phyloP scores from a whole-genome alignment of 1,284 basidiomycete genomes.

The Thecaphora frezii region DNA sequence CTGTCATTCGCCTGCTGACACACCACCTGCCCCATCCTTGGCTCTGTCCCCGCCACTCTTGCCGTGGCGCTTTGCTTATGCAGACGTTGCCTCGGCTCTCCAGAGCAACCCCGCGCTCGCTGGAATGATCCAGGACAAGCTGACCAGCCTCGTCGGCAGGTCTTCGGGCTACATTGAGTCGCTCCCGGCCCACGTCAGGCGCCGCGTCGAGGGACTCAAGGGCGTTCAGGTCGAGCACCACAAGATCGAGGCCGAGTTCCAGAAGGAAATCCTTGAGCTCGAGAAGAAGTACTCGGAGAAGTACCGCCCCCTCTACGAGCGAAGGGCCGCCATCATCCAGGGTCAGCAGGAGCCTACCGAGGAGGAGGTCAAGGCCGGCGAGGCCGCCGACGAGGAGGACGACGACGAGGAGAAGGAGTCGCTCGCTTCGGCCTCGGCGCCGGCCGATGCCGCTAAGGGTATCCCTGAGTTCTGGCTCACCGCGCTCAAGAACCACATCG shows the following conservation, averaged over 20 bases:
- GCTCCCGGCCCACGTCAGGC: constrained; percentile 78
- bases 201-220: constrained; percentile 87
- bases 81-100: constrained; percentile 39
- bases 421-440: constrained; percentile 60
- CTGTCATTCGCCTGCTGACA: too few species aligned
- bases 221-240: constrained; percentile 91
- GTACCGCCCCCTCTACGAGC: constrained; percentile 83
- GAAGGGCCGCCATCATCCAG: constrained; percentile 79
- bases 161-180: constrained; percentile 85
- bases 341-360: constrained; percentile 74
- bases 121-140: constrained; percentile 61
- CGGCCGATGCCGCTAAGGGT: constrained; percentile 63
- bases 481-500: constrained; percentile 86
- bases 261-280: constrained; percentile 90
- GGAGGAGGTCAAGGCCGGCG: constrained; percentile 80
- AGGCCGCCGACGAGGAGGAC: constrained; percentile 66
- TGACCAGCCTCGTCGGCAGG: constrained; percentile 72
- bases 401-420: constrained; percentile 62
- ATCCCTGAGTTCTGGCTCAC: constrained; percentile 99
- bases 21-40: too few species aligned
- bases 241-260: constrained; percentile 92
- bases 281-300: constrained; percentile 94
- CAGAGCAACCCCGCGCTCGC: constrained; percentile 58
- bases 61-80: not conserved
- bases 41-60: not conserved